Base-by-base conservation (phyloP, 371 early-diverging fungal species). In the Funneliformis caledonium region DNA sequence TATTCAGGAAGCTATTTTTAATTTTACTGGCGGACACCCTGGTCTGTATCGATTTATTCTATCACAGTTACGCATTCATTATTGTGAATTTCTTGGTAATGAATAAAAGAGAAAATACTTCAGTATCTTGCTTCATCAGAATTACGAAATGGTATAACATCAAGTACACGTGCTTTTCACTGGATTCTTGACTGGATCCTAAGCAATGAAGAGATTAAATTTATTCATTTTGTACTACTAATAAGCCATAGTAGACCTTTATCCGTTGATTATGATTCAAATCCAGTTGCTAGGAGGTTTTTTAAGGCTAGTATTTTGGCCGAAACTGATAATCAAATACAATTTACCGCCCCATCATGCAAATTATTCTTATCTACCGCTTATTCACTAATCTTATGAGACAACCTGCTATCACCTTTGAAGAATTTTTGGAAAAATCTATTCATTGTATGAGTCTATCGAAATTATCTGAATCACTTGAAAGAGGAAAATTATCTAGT, bases 1-100 rank as follows among this genome's bases (percentile, higher is more conserved):
- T 61, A 2, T 76, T 45, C 3, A 22, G 11, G 2, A 64, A 0
- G 60, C 76, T 1, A 45, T 76, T 16, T 76, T 62, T 64, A 33
- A 10, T 76, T 16, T 64, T 37, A 76, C 76, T 45, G 14, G 62
- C 16, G 22, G 76, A 47, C 76, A 76, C 26, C 76, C 76, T 45
- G 62, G 64, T 26, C 12, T 76, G 47, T 76, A n/a, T 64, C 76
- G 37, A 48, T 62, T 64, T 26, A 61, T 64, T 76, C 45, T 76
- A 43, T 0, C 1, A 42, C 1, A 16, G 0, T 16, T 76, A 64
- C 22, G 10, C 60, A 42, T 3, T n/a, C 60, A 43, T n/a, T 76
- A 16, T 43, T 16, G 16, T 43, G 45, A 59, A 42, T 37, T n/a
- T 22, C 1, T n/a, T 33, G 31, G 9, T 5, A 10, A 5, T 33